phyloP scores from a whole-genome alignment of 345 rosid genomes.

The Eucalyptus microcorys region DNA sequence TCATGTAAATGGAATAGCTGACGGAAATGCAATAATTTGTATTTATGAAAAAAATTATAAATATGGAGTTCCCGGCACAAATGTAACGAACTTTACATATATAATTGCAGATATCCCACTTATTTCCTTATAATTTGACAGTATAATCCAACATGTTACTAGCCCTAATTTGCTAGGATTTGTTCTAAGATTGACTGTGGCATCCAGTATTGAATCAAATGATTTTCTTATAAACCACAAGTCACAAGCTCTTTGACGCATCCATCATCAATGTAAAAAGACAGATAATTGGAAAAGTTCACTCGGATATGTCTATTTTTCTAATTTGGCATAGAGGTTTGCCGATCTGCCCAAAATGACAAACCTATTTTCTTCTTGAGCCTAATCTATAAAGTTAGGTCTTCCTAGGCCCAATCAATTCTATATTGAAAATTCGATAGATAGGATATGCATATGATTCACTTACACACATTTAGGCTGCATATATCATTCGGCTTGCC shows the following conservation, averaged over 20 bases:
- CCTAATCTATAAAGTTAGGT: neutral
- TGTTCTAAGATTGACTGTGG: neutral
- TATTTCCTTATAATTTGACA: neutral
- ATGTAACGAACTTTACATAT: neutral
- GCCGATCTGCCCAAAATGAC: too few species aligned
- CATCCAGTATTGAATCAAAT: neutral
- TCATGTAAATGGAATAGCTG: neutral
- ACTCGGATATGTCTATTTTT: neutral
- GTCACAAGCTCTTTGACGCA: neutral
- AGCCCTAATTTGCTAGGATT: neutral
- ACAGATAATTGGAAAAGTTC: neutral
- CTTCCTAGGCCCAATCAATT: neutral
- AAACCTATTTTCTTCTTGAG: neutral
- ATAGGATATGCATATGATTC: neutral
- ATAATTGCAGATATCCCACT: neutral
- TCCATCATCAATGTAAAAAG: neutral
- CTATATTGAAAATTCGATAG: neutral
- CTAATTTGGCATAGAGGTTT: neutral
- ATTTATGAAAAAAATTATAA: neutral
- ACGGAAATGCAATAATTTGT: too few species aligned
- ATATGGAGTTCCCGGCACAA: neutral
- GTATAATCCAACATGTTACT: neutral
- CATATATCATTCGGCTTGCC: neutral
- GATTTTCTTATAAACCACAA: neutral
- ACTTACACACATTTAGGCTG: neutral